Conservation (phyloP, 2,329 filamentous ascomycete genomes). For the Botrytis deweyae region DNA sequence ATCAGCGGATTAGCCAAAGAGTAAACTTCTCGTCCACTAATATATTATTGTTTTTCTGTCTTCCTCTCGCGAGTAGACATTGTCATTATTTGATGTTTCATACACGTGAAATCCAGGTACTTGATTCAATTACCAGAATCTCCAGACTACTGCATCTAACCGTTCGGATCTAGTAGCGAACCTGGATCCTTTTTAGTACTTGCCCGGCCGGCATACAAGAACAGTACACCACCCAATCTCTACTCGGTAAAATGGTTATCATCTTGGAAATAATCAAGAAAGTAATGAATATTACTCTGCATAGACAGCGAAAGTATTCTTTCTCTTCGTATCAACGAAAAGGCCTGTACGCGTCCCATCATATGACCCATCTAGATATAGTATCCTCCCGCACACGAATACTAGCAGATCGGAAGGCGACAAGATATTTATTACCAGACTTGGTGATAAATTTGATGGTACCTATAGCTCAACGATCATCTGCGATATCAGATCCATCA, state of each 20-base stretch:
- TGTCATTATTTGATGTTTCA: neutral
- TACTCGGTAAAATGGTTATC: accelerated
- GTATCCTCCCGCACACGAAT: neutral
- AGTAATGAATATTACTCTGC: neutral
- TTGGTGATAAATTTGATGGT: neutral
- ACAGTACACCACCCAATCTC: neutral
- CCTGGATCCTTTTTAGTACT: neutral
- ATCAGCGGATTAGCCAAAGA: neutral
- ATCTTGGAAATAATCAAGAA: neutral
- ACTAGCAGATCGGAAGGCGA: neutral
- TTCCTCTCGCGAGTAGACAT: no score
- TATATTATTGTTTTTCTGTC: neutral
- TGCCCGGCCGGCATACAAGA: neutral
- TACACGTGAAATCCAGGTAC: no score
- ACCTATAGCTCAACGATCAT: neutral
- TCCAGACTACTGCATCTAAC: neutral
- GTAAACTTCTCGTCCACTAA: neutral
- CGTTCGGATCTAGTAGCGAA: neutral
- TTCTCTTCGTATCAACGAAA: neutral
- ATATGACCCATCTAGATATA: neutral
- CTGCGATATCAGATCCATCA: neutral
- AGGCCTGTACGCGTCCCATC: neutral
- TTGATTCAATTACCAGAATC: neutral
- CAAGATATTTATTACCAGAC: neutral
- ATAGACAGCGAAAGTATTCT: neutral